A percentile compares a stretch with the other conserved stretches of the same genome.
These are phyloP conservation scores for Gossypium schwendimanii DNA, from an alignment of 441 rosid genomes.

Conservation along the genomic window DNA sequence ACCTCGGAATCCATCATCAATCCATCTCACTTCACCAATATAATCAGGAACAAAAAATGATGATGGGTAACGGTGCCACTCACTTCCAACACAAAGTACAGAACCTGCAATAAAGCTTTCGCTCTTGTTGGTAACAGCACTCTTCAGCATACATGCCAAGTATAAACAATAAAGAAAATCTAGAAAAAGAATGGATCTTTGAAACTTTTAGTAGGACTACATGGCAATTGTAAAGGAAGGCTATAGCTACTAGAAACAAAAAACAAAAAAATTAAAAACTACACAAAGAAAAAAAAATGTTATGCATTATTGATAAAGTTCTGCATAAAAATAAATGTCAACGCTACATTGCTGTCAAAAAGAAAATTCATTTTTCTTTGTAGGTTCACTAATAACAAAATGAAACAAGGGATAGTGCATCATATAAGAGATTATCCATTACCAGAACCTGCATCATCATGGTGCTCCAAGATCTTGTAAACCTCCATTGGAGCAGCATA, in stretches of 20 bases:
- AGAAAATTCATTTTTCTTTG: not conserved
- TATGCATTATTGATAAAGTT: not conserved
- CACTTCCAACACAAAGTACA: constrained; percentile 89
- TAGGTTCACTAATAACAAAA: not conserved
- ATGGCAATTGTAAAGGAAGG: not conserved
- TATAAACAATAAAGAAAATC: not conserved
- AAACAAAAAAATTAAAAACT: not conserved
- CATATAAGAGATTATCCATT: constrained; percentile 4
- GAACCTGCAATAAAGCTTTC: constrained; percentile 44
- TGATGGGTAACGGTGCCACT: constrained; percentile 94
- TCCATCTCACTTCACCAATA: constrained; percentile 70
- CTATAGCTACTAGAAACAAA: not conserved
- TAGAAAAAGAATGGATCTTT: not conserved
- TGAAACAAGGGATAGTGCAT: not conserved
- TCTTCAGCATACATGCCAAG: not conserved
- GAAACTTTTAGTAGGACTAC: not conserved
- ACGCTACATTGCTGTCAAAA: not conserved
- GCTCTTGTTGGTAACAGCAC: not conserved
- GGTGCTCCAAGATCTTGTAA: constrained; percentile 83
- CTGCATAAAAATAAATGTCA: not conserved
- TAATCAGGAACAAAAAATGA: constrained; percentile 78
- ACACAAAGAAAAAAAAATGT: not conserved
- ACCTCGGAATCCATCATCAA: constrained; percentile 89
- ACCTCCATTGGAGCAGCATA: constrained; percentile 72
- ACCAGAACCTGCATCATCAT: constrained; percentile 79